Percentiles rank a stretch among this genome's conserved stretches.
Conservation (phyloP, 306 rosid genomes). For the Cicer pinnatifidum region DNA sequence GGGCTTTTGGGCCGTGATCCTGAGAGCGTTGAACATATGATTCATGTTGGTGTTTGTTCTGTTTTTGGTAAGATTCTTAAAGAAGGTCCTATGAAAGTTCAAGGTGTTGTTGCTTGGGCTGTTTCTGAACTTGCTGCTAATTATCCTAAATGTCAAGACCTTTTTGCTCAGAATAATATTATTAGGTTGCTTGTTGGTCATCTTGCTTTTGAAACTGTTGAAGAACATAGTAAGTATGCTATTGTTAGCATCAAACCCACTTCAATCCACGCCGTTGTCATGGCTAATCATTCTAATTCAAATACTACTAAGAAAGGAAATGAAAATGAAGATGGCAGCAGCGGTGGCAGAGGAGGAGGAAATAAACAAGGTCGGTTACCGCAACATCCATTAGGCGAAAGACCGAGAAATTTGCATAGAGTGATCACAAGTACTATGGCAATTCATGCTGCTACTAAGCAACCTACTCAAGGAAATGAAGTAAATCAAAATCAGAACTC, state of each 20-base stretch:
- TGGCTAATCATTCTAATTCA: conserved; percentile 42
- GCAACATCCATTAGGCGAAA: conserved; percentile 49
- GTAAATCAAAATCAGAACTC: background rate
- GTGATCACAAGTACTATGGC: conserved; percentile 42
- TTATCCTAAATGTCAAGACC: conserved; percentile 76
- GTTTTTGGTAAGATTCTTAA: conserved; percentile 70
- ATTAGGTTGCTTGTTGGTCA: conserved; percentile 73
- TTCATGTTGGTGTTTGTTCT: conserved; percentile 62
- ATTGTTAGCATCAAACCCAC: conserved; percentile 52
- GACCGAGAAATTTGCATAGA: conserved; percentile 14
- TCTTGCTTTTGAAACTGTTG: conserved; percentile 77
- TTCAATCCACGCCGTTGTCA: conserved; percentile 58
- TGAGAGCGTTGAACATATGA: conserved; percentile 71
- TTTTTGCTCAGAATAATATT: conserved; percentile 71
- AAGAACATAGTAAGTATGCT: conserved; percentile 72
- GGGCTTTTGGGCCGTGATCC: conserved; percentile 67
- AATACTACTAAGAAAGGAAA: background rate
- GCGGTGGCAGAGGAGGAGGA: background rate
- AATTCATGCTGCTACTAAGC: conserved; percentile 10
- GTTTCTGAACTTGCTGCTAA: conserved; percentile 60
- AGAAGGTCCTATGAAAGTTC: conserved; percentile 81
- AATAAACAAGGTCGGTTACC: background rate
- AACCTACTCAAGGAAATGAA: background rate
- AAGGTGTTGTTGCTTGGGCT: conserved; percentile 71
- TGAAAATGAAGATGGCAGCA: background rate